Base-by-base conservation (phyloP, 805 yeast species). In the Deakozyma indianensis region DNA sequence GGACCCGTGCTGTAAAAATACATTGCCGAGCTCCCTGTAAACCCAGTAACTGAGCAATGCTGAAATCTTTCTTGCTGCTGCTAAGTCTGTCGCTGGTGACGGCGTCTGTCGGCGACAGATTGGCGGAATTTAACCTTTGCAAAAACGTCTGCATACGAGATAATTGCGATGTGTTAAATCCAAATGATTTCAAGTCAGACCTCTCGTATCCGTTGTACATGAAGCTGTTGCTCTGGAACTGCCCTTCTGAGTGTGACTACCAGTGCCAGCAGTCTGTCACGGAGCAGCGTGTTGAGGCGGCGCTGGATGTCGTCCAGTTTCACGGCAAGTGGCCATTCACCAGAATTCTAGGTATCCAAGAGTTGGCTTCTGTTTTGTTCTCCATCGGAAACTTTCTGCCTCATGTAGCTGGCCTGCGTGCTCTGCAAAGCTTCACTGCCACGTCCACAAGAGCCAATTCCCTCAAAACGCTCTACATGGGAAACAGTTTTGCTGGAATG, bases 311-410 rank as follows among this genome's bases (percentile, higher is more conserved):
- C 0, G 71, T 71, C 35, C 98, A 92, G 60, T 92, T 85, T 64
- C 96, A 92, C 61, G 98, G 98, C 0, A 92, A 92, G 65, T 92
- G 98, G 98, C 97, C 97, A 2, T 92, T 92, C 56, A 50, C 68
- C 16, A 70, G 98, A 43, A 57, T 83, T 0, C 62, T 71, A n/a
- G 94, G 94, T 0, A 66, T 82, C 11, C 98, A 92, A 61, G 98
- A 92, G 59, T 65, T 86, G 0, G 83, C 80, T 22, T 80, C 94
- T 14, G 78, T 83, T 1, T 20, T 86, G 1, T 90, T 92, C 60
- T 83, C 95, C n/a, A 54, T 83, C 3, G 69, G 75, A 21, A 83
- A 83, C 55, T 73, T 78, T 49, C 47, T 77, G 14, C 84, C 90
- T 2, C 90, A 85, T 57, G 74, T 46, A 28, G 5, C 44, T 9